Evolutionary conservation across 306 rosid genomes (phyloP).

Genomic region (Alnus glutinosa): DNA sequence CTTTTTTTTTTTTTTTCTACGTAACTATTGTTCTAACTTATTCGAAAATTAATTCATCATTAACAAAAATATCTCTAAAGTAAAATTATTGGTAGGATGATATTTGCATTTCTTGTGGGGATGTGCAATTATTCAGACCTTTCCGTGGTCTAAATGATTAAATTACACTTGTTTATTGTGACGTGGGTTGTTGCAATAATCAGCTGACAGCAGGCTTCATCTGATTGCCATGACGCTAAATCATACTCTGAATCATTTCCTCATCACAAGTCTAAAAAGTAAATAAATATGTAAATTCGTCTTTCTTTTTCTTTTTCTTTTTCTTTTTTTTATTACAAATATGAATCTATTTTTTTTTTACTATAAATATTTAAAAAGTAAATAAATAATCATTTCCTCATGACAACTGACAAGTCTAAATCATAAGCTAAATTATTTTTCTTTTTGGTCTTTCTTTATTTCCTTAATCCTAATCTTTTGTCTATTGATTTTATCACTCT

Average conservation of each 20-base stretch:
- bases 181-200: constrained; percentile 35
- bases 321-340: no score
- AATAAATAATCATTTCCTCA: no score
- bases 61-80: neutral
- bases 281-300: no score
- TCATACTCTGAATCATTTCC: neutral
- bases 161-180: constrained; percentile 16
- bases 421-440: no score
- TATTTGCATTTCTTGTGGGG: constrained; percentile 8
- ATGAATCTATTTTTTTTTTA: no score
- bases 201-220: constrained; percentile 14
- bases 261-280: neutral
- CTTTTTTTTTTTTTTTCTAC: neutral
- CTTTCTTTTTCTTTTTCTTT: no score
- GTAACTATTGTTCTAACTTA: neutral
- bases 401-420: no score
- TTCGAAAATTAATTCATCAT: neutral
- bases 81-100: neutral
- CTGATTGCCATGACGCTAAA: neutral
- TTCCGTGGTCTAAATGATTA: constrained; percentile 1
- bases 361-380: no score
- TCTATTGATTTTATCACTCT: no score
- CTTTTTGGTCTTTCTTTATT: no score
- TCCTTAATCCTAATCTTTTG: no score
- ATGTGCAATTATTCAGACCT: constrained; percentile 18